Evolutionary conservation across 192 early-diverging fungal genomes (phyloP), one percentile per base, ranked within the genome.

Genomic region (Podila epigama): DNA sequence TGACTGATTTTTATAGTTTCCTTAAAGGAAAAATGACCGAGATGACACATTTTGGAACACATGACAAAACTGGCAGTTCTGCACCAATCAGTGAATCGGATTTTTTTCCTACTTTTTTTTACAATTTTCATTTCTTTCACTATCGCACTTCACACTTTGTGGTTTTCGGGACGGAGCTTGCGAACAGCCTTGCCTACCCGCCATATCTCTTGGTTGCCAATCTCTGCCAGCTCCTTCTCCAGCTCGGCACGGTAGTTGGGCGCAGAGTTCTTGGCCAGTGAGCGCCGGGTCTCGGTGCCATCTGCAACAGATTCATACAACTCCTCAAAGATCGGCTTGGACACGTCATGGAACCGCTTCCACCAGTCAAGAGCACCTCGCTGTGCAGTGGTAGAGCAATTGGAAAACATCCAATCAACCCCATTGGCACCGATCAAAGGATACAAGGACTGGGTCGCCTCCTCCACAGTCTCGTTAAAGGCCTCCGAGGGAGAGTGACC

Each of bases 391-490:
- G 96, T 97, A 34, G 93, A 95, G 88, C 97, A 98, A 87, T 94
- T 94, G 83, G 93, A 92, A 83, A 95, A 98, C 96, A 98, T 98
- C 75, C 75, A 73, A 84, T 95, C 92, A 95, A 97, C 97, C 63
- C 97, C 97, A 71, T 95, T 93, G 81, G 93, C 93, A 71, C 94
- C 94, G 70, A 98, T 92, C 73, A 98, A 86, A 22, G 97, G 97
- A 84, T 95, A 96, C 60, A 98, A 87, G 44, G 97, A 98, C 84
- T 98, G 96, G 11, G 97, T 98, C 44, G 95, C 97, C 82, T 98
- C 97, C 86, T 98, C 97, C 63, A 98, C 97, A 61, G 97, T 98
- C 86, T 98, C 97, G 88, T 98, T 98, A 90, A 96, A 98, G 7
- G 97, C 97, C 82, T 98, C 97, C 22, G 97, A 98, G 54, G 97